Evolutionary conservation across 2,329 filamentous ascomycete species (phyloP).

Genomic region (Diplodia seriata): DNA sequence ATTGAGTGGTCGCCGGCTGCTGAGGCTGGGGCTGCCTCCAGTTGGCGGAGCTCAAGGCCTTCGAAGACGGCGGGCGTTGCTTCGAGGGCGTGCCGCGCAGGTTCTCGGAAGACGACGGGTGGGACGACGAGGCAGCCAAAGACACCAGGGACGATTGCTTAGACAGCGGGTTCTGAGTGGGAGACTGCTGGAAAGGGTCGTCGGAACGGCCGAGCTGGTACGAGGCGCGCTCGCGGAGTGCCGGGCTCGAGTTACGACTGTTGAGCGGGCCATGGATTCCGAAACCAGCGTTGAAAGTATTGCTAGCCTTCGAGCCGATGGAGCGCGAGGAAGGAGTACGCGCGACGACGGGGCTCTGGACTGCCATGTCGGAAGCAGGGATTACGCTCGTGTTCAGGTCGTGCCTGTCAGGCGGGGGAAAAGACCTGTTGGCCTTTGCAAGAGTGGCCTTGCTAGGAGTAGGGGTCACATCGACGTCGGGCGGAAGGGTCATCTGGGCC

Average conservation of each 20-base stretch:
- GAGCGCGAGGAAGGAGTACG: background rate
- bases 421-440: background rate
- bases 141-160: background rate
- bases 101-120: background rate
- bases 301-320: background rate
- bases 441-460: conserved; percentile 9
- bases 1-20: background rate
- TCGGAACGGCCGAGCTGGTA: background rate
- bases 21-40: conserved; percentile 11
- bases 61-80: background rate
- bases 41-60: conserved; percentile 7
- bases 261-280: background rate
- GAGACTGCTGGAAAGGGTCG: conserved; percentile 7
- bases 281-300: background rate
- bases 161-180: background rate
- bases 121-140: background rate
- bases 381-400: no score
- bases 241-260: background rate
- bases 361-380: background rate
- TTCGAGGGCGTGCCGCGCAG: background rate
- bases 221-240: conserved; percentile 1
- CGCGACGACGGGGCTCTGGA: background rate
- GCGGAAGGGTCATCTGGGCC: background rate
- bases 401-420: background rate
- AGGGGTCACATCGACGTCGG: background rate